Evolutionary conservation across 352 stramenopile genomes (phyloP).

Genomic region (Poterioochromonas sp.): DNA sequence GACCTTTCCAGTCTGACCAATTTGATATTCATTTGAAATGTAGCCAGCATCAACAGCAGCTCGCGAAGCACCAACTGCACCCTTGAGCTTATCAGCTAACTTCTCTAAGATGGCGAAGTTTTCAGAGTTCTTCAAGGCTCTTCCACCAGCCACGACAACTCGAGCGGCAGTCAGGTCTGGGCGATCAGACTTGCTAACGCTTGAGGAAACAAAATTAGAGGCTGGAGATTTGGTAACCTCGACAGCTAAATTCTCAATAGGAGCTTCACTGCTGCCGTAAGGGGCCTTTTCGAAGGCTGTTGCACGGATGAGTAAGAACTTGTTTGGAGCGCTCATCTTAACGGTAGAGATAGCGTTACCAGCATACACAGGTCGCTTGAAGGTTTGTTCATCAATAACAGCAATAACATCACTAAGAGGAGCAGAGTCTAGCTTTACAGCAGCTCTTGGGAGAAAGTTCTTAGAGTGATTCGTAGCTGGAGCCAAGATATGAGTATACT

Average conservation of each 20-base stretch:
- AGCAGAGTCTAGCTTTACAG: constrained; percentile 81
- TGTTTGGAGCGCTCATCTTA: constrained; percentile 52
- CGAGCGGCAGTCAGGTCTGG: constrained; percentile 83
- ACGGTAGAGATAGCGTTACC: constrained; percentile 79
- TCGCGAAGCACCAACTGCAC: constrained; percentile 88
- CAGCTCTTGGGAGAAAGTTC: constrained; percentile 89
- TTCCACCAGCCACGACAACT: constrained; percentile 88
- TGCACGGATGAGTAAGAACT: constrained; percentile 82
- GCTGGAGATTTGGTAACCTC: constrained; percentile 47
- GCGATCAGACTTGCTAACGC: constrained; percentile 84
- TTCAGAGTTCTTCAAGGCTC: constrained; percentile 90
- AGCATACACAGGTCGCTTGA: constrained; percentile 80
- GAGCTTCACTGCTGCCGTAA: constrained; percentile 52
- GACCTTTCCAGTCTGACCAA: constrained; percentile 98
- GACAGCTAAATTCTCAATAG: constrained; percentile 47
- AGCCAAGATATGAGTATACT: constrained; percentile 83
- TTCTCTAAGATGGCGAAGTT: constrained; percentile 96
- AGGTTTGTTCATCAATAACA: constrained; percentile 81
- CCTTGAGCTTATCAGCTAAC: constrained; percentile 93
- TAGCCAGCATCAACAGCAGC: constrained; percentile 95
- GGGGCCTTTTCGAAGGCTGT: constrained; percentile 95
- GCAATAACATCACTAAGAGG: constrained; percentile 80
- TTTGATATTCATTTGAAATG: constrained; percentile 95
- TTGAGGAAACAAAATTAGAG: constrained; percentile 80
- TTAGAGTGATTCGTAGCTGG: constrained; percentile 87